Evolutionary conservation across 345 rosid species (phyloP), one percentile per base, ranked within the genome.

Genomic region (Citrus glauca): DNA sequence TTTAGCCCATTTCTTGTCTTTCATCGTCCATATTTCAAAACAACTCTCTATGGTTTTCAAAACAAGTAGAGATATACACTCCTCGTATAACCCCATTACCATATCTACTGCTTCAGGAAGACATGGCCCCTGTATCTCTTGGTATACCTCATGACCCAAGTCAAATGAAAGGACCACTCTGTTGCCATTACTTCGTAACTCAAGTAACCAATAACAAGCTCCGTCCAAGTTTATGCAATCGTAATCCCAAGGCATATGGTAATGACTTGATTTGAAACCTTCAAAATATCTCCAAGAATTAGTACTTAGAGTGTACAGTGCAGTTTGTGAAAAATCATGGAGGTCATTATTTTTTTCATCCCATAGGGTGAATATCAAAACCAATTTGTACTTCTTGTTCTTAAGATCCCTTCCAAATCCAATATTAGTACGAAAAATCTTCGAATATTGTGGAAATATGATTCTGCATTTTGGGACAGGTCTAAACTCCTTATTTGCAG

Each of bases 31-130:
- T 59, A 59, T 8, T 7, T 59, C 28, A 1, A 59, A 59, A 22
- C 27, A n/a, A 59, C 13, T n/a, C 0, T 1, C 27, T 22, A 1
- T n/a, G 6, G 3, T n/a, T 2, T 59, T 0, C n/a, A 8, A n/a
- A 59, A 20, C 9, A 5, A 59, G 63, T 22, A 59, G n/a, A 59
- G 63, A 59, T 4, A 59, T 22, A 59, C 25, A 20, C 2, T 59
- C 25, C 4, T 59, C 63, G 2, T 59, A 19, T 59, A 59, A 59
- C n/a, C 63, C 63, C 7, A 59, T 8, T 8, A n/a, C 27, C 11
- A 2, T 28, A 0, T 59, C 0, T n/a, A 8, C 24, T 59, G 63
- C n/a, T 59, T 8, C 9, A 59, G 63, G 25, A 59, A 59, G 24
- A n/a, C 10, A 2, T 8, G 63, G 63, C 63, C 63, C 63, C n/a